Evolutionary conservation across 2,329 filamentous ascomycete species (phyloP).

Genomic region (Pyrenochaeta sp.): DNA sequence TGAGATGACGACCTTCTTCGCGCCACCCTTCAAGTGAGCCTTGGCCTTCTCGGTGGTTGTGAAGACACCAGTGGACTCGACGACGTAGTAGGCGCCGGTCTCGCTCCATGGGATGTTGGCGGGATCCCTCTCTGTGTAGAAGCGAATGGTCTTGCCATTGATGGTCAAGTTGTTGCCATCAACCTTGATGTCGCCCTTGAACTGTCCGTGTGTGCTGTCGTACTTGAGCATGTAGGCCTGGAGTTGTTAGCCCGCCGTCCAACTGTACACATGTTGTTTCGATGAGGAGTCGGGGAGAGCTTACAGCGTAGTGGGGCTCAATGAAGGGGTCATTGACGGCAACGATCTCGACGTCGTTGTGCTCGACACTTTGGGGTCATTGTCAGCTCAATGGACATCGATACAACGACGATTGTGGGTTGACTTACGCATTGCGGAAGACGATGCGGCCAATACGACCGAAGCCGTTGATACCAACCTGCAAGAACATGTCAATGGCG

Average conservation of each 20-base stretch:
- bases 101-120: slow-evolving; percentile 88
- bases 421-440: slow-evolving; percentile 90
- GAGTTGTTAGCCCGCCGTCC: slow-evolving; percentile 36
- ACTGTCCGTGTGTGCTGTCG: slow-evolving; percentile 94
- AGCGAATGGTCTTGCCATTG: slow-evolving; percentile 94
- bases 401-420: slow-evolving; percentile 5
- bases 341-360: slow-evolving; percentile 88
- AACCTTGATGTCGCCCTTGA: slow-evolving; percentile 89
- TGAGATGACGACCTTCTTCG: slow-evolving; percentile 91
- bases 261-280: background rate
- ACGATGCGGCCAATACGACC: slow-evolving; percentile 99
- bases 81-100: slow-evolving; percentile 89
- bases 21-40: slow-evolving; percentile 93
- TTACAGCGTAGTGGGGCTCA: slow-evolving; percentile 94
- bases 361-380: slow-evolving; percentile 70
- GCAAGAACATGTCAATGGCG: slow-evolving; percentile 34
- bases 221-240: slow-evolving; percentile 99
- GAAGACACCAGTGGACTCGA: slow-evolving; percentile 99
- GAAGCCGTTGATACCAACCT: slow-evolving; percentile 99
- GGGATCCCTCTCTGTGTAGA: slow-evolving; percentile 94
- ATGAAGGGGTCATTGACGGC: slow-evolving; percentile 99
- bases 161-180: slow-evolving; percentile 78
- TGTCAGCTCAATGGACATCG: slow-evolving; percentile 26
- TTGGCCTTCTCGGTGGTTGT: slow-evolving; percentile 96
- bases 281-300: slow-evolving; percentile 53